Percentiles rank a stretch among this genome's conserved stretches.
Conservation (phyloP, 768 basidiomycete species). For the Omphalotus guepiniiformis region DNA sequence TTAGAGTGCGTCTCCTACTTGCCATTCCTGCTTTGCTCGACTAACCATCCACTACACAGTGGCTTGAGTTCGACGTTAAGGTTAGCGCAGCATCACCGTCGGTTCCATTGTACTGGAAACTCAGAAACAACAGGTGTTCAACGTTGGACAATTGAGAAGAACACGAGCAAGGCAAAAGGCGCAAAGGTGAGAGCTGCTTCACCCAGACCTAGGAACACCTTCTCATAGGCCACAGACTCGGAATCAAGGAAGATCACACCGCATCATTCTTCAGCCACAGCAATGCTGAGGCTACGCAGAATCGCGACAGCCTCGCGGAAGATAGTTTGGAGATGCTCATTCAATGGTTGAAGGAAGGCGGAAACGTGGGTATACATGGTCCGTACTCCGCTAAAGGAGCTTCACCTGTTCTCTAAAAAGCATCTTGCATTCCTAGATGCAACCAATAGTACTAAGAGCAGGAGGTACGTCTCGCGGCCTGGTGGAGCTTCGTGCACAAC, state of each 20-base stretch:
- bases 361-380: conserved; percentile 99
- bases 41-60: conserved; percentile 45
- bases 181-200: conserved; percentile 47
- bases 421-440: conserved; percentile 57
- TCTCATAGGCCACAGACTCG: conserved; percentile 44
- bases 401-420: background rate
- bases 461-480: conserved; percentile 47
- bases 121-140: conserved; percentile 75
- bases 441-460: conserved; percentile 81
- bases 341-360: conserved; percentile 89
- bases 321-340: conserved; percentile 96
- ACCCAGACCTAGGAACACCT: background rate
- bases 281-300: conserved; percentile 70
- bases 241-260: conserved; percentile 87
- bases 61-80: conserved; percentile 98
- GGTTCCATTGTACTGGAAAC: background rate
- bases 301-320: conserved; percentile 78
- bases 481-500: background rate
- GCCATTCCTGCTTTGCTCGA: conserved; percentile 5
- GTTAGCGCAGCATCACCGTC: conserved; percentile 27
- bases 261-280: conserved; percentile 86
- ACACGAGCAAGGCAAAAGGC: conserved; percentile 79
- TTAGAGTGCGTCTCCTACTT: conserved; percentile 58
- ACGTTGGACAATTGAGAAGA: conserved; percentile 91
- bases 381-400: conserved; percentile 13